Evolutionary conservation across 148 eudicot species (phyloP).

Genomic region (Selenicereus undatus): DNA sequence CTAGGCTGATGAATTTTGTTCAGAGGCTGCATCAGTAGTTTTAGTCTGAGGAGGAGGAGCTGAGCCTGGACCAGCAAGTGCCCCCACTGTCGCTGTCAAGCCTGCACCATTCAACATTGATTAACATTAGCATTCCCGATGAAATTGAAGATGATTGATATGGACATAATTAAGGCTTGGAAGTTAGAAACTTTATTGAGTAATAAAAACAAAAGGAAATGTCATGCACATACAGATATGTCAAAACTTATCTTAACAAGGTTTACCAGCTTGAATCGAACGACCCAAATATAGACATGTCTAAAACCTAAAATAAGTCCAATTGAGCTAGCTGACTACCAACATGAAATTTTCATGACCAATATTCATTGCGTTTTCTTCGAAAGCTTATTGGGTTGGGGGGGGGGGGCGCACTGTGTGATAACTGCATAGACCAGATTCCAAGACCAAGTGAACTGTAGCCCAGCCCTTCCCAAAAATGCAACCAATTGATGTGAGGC

Average conservation of each 20-base stretch:
- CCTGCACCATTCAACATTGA: neutral
- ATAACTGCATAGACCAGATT: too few relatives aligned
- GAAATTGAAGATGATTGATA: neutral
- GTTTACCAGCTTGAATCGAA: too few relatives aligned
- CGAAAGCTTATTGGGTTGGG: too few relatives aligned
- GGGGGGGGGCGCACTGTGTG: too few relatives aligned
- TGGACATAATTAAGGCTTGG: neutral
- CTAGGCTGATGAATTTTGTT: slow-evolving; percentile 40
- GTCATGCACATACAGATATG: neutral
- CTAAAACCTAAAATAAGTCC: too few relatives aligned
- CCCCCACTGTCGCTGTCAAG: slow-evolving; percentile 23
- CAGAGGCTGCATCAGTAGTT: slow-evolving; percentile 27
- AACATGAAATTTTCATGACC: too few relatives aligned
- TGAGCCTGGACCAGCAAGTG: slow-evolving; percentile 20
- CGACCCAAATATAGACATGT: too few relatives aligned
- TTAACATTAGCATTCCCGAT: neutral
- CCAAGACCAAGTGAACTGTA: too few relatives aligned
- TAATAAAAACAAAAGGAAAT: neutral
- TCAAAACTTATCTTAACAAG: neutral
- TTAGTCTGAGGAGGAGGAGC: slow-evolving; percentile 29
- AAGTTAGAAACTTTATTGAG: neutral
- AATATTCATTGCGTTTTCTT: too few relatives aligned
- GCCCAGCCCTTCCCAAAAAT: too few relatives aligned
- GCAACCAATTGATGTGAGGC: too few relatives aligned
- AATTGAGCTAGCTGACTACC: too few relatives aligned